Conservation (phyloP, 2,329 filamentous ascomycete species). For the Ophioceras dolichostomum region DNA sequence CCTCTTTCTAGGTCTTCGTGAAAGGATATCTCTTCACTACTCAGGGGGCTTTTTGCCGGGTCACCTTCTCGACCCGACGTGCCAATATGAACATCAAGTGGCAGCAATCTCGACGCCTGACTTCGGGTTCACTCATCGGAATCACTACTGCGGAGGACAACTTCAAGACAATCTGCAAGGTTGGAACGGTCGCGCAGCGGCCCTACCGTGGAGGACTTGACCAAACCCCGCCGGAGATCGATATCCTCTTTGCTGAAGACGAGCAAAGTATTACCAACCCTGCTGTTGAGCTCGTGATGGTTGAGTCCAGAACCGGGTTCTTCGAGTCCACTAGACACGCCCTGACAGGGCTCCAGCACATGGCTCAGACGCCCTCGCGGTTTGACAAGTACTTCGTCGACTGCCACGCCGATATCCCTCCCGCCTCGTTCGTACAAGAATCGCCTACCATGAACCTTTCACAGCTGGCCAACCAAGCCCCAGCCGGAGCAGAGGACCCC, state of each 20-base stretch:
- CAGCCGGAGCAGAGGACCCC: slow-evolving; percentile 1
- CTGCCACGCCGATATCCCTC: slow-evolving; percentile 20
- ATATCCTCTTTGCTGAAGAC: slow-evolving; percentile 56
- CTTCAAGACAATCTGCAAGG: slow-evolving; percentile 52
- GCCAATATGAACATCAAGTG: slow-evolving; percentile 58
- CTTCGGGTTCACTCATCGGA: slow-evolving; percentile 38
- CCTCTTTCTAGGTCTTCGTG: slow-evolving; percentile 44
- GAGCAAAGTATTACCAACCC: slow-evolving; percentile 57
- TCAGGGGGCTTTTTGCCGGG: slow-evolving; percentile 50
- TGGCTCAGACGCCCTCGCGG: slow-evolving; percentile 26
- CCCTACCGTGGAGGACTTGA: slow-evolving; percentile 48
- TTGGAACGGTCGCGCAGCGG: slow-evolving; percentile 63
- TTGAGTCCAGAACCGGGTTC: slow-evolving; percentile 62
- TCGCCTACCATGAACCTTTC: slow-evolving; percentile 19
- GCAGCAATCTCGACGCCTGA: slow-evolving; percentile 37
- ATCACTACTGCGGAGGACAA: slow-evolving; percentile 41
- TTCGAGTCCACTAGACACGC: slow-evolving; percentile 68
- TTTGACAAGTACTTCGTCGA: slow-evolving; percentile 50
- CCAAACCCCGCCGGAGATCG: slow-evolving; percentile 56
- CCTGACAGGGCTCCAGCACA: slow-evolving; percentile 58
- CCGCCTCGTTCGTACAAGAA: slow-evolving; percentile 17
- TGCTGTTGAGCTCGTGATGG: slow-evolving; percentile 59
- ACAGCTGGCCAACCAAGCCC: slow-evolving; percentile 16
- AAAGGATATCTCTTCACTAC: slow-evolving; percentile 50
- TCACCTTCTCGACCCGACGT: slow-evolving; percentile 58